Conservation (phyloP, 345 rosid genomes). For the Anastatica hierochuntica region DNA sequence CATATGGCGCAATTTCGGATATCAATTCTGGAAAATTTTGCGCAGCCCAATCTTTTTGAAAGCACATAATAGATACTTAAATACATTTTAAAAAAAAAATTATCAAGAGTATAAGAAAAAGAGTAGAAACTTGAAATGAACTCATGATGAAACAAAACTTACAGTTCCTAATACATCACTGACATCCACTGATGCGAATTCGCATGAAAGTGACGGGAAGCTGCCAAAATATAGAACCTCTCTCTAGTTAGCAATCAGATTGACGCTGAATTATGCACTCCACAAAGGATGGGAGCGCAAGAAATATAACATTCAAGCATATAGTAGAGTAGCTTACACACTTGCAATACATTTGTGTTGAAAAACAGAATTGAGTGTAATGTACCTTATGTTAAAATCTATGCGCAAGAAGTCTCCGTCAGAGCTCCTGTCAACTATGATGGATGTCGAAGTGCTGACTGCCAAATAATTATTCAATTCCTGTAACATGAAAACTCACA, state of each 20-base stretch:
- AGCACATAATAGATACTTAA: too few species aligned
- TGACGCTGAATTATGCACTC: background rate
- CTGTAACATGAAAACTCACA: conserved; percentile 31
- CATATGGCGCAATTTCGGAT: too few species aligned
- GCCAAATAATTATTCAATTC: conserved; percentile 79
- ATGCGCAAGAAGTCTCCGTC: conserved; percentile 87
- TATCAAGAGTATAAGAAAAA: background rate
- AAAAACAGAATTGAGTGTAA: background rate
- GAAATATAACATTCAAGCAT: background rate
- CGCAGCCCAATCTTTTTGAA: too few species aligned
- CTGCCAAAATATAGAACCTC: conserved; percentile 36
- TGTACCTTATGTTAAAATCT: conserved; percentile 85
- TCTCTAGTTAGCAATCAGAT: background rate
- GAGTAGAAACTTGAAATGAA: too few species aligned
- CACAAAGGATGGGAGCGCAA: too few species aligned
- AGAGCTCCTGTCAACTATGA: conserved; percentile 81
- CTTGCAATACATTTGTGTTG: background rate
- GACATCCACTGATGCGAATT: conserved; percentile 92
- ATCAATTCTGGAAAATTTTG: too few species aligned
- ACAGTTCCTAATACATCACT: conserved; percentile 97
- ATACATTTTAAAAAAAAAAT: background rate
- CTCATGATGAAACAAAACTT: conserved; percentile 33
- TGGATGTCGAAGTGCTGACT: conserved; percentile 66
- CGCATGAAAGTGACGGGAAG: conserved; percentile 96
- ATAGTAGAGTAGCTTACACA: background rate